Evolutionary conservation across 257 asterid species (phyloP).

Genomic region (Vinca minor): DNA sequence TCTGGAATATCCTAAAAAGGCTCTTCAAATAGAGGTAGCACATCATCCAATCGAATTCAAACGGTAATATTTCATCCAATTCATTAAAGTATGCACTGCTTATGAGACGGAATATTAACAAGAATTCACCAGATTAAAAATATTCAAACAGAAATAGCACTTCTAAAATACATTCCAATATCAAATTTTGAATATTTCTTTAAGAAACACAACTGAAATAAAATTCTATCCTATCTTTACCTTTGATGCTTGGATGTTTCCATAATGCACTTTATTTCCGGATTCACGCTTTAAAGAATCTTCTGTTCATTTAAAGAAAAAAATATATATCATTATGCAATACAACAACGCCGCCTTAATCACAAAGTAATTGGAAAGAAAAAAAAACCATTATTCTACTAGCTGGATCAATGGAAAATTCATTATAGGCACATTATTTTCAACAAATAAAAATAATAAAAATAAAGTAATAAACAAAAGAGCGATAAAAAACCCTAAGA

Average conservation of each 20-base stretch:
- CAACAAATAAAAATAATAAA: background rate
- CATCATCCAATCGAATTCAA: background rate
- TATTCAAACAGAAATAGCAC: background rate
- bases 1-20: background rate
- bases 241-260: constrained; percentile 93
- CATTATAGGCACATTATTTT: background rate
- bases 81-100: background rate
- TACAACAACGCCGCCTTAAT: background rate
- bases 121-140: background rate
- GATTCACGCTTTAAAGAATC: constrained; percentile 83
- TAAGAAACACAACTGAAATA: background rate
- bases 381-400: background rate
- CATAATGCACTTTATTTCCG: constrained; percentile 83
- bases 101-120: background rate
- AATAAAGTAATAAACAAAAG: background rate
- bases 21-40: background rate
- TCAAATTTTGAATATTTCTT: background rate
- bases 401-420: background rate
- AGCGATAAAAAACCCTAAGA: background rate
- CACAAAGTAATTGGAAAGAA: background rate
- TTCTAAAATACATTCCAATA: background rate
- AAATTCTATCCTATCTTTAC: constrained; percentile 22
- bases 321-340: background rate
- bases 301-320: constrained; percentile 37
- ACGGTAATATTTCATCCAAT: background rate